Evolutionary conservation across 768 basidiomycete genomes (phyloP), one percentile per base, ranked within the genome.

Genomic region (Tephrocybe sp.): DNA sequence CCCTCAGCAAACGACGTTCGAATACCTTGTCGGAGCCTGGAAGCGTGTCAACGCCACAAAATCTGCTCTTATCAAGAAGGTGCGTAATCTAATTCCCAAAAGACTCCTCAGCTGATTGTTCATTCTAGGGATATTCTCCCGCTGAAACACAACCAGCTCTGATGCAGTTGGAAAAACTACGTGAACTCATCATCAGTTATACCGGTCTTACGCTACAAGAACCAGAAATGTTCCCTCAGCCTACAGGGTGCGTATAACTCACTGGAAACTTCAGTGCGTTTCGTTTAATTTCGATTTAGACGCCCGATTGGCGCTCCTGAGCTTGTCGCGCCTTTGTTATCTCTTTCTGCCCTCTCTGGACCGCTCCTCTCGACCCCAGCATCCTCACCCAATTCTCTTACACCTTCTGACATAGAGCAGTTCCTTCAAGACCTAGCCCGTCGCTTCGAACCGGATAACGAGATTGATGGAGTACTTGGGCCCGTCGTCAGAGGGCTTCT

Each of bases 151-250:
- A 85, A 53, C 71, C 72, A 57, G 92, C 89, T 30, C 67, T 79
- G 10, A 67, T 63, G 23, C 66, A 80, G n/a, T 72, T 92, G 17
- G 89, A 93, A 38, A 91, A 85, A 65, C 65, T 89, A 33, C 85
- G 87, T n/a, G 79, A 87, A 50, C 75, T 97, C 13, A 68, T 98
- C 44, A 82, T 98, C 56, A 92, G 87, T 50, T 97, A 97, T 69
- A 82, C 86, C 10, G 95, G 94, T 5, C 76, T 98, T 42, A 88
- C 80, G 19, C 72, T 99, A 9, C 92, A 95, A 68, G 94, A 95
- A 53, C 90, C 95, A 1, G 85, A 84, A 34, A 95, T 98, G 87
- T 98, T 99, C 58, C 89, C 92, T 42, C 92, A 97, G 58, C 95
- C 94, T 9, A 49, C 68, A 47, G 79, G 82, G 93, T 90, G 66